These are phyloP conservation scores for Dactylellina haptotyla DNA, from an alignment of 2,329 filamentous ascomycete species.

Conservation along the genomic window DNA sequence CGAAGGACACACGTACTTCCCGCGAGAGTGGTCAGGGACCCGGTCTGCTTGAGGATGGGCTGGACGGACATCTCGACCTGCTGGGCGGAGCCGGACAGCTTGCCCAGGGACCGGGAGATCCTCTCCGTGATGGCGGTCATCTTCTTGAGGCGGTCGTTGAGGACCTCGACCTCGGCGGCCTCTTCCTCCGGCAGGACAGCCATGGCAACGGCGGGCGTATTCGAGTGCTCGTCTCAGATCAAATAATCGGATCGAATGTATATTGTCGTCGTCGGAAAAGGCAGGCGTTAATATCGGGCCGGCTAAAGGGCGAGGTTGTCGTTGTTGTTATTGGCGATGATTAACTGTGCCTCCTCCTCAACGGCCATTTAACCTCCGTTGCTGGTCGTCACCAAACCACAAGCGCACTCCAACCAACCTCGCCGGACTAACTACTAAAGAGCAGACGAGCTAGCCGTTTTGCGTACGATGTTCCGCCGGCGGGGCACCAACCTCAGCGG, in stretches of 20 bases:
- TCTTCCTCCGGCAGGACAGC: constrained; percentile 68
- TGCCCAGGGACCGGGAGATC: constrained; percentile 85
- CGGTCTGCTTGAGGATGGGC: constrained; percentile 91
- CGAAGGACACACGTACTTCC: constrained; percentile 69
- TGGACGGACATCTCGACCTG: constrained; percentile 91
- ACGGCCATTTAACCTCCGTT: constrained; percentile 17
- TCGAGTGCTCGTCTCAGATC: neutral
- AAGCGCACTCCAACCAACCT: neutral
- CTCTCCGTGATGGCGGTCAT: constrained; percentile 93
- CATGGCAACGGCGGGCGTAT: constrained; percentile 14
- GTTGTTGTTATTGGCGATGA: neutral
- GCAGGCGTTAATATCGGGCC: neutral
- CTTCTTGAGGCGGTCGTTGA: constrained; percentile 83
- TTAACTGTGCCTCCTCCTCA: neutral
- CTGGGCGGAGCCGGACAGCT: constrained; percentile 87
- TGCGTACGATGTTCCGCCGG: neutral
- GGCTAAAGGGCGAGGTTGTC: constrained; percentile 6
- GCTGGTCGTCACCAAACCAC: neutral
- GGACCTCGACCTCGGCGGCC: constrained; percentile 75
- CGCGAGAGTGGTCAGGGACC: constrained; percentile 85
- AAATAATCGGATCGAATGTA: neutral
- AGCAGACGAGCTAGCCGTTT: neutral
- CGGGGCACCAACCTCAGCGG: neutral
- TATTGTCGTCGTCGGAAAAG: neutral
- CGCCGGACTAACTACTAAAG: neutral